Conservation (phyloP, 176 grass and related monocot genomes). For the Carex littledalei region DNA sequence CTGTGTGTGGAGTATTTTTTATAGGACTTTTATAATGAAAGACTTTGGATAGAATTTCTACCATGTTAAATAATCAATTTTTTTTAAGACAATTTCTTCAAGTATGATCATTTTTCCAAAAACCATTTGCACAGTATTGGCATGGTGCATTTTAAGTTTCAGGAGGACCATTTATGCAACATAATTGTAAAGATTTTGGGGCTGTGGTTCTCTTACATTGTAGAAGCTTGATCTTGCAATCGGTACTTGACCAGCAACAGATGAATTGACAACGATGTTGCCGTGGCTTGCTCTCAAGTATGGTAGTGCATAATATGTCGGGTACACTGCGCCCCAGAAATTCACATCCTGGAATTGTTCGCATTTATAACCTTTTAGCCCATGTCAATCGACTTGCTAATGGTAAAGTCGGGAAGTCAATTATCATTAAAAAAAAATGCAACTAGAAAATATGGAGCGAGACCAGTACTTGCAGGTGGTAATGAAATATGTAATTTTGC, state of each 20-base stretch:
- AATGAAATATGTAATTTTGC: neutral
- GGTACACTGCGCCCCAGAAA: conserved; percentile 65
- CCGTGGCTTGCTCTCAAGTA: conserved; percentile 49
- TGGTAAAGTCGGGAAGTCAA: neutral
- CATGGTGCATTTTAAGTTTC: neutral
- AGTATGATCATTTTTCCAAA: neutral
- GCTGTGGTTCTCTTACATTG: conserved; percentile 34
- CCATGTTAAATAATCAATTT: neutral
- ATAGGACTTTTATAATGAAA: neutral
- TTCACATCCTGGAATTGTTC: conserved; percentile 53
- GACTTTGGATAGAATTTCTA: neutral
- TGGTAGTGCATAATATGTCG: conserved; percentile 55
- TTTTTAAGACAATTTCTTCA: neutral
- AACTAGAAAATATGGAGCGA: no score
- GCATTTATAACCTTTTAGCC: neutral
- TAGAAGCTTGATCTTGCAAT: conserved; percentile 45
- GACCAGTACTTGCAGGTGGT: neutral
- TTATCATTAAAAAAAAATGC: neutral
- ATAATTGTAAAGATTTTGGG: neutral
- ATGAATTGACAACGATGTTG: conserved; percentile 42
- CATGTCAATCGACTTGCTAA: neutral
- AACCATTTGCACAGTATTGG: neutral
- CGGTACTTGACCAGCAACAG: conserved; percentile 29
- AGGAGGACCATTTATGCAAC: neutral
- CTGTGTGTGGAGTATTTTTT: no score